Evolutionary conservation across 495 filamentous ascomycete species (phyloP).

Genomic region (Aspergillus baeticus): DNA sequence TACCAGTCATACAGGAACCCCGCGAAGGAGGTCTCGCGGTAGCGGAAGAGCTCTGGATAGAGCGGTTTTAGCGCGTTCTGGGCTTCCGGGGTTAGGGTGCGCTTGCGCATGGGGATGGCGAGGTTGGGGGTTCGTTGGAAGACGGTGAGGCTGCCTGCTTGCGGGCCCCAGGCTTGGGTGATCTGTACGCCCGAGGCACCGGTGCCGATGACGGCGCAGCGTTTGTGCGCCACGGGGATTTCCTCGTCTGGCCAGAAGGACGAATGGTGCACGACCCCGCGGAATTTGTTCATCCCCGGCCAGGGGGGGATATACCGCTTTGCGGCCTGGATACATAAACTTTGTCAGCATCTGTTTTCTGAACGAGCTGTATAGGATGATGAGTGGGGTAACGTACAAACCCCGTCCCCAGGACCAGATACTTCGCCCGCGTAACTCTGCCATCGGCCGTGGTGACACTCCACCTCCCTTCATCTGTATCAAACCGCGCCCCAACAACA

Average conservation of each 20-base stretch:
- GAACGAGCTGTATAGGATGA: not conserved
- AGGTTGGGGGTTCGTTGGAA: constrained; percentile 57
- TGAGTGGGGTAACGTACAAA: constrained; percentile 28
- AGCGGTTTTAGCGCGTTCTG: constrained; percentile 25
- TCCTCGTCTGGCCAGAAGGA: constrained; percentile 57
- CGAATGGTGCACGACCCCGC: constrained; percentile 54
- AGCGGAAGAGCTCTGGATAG: constrained; percentile 45
- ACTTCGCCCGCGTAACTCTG: constrained; percentile 25
- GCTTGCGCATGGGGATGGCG: constrained; percentile 51
- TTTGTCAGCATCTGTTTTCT: not conserved
- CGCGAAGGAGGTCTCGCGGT: constrained; percentile 44
- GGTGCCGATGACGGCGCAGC: constrained; percentile 57
- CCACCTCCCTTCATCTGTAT: constrained; percentile 35
- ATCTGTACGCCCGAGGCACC: constrained; percentile 60
- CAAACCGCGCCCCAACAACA: constrained; percentile 36
- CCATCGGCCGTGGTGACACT: constrained; percentile 20
- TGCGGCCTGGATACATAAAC: not conserved
- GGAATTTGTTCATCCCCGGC: constrained; percentile 52
- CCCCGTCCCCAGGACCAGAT: constrained; percentile 26
- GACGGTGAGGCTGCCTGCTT: constrained; percentile 38
- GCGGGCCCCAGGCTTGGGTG: constrained; percentile 43
- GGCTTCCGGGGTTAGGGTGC: constrained; percentile 38
- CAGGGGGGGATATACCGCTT: constrained; percentile 31
- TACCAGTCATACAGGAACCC: constrained; percentile 47
- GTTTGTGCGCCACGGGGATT: constrained; percentile 48